These are phyloP conservation scores for Quercus lobata DNA, from an alignment of 331 rosid species.

Conservation along the genomic window DNA sequence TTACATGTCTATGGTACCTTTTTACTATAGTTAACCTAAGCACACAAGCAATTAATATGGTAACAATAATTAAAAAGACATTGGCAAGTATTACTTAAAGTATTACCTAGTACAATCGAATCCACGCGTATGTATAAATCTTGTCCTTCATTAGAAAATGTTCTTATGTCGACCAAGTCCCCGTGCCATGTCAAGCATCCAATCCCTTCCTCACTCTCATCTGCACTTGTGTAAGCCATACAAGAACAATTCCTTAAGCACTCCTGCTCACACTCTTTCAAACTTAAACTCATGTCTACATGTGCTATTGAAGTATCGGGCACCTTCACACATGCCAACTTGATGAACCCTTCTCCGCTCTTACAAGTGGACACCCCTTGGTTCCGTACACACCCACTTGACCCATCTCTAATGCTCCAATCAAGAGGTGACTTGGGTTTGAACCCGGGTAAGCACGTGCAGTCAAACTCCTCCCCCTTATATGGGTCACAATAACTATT, in stretches of 20 bases:
- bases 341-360: constrained; percentile 46
- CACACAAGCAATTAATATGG: too few species aligned
- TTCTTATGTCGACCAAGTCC: constrained; percentile 30
- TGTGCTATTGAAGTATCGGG: constrained; percentile 39
- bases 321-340: constrained; percentile 26
- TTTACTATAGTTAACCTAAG: too few species aligned
- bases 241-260: constrained; percentile 58
- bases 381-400: constrained; percentile 47
- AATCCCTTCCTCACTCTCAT: constrained; percentile 18
- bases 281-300: constrained; percentile 14
- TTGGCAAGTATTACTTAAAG: too few species aligned
- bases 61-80: too few species aligned
- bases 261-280: constrained; percentile 29
- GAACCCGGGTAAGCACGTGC: constrained; percentile 54
- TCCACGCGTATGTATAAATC: constrained; percentile 54
- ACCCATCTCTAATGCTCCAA: constrained; percentile 38
- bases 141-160: constrained; percentile 16
- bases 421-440: constrained; percentile 35
- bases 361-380: constrained; percentile 9
- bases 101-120: constrained; percentile 29
- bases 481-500: constrained; percentile 44
- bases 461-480: constrained; percentile 19
- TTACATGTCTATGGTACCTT: too few species aligned
- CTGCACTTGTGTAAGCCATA: constrained; percentile 37
- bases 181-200: constrained; percentile 59